Evolutionary conservation across 768 basidiomycete species (phyloP), one percentile per base, ranked within the genome.

Genomic region (Neoboletus subvelutipes): DNA sequence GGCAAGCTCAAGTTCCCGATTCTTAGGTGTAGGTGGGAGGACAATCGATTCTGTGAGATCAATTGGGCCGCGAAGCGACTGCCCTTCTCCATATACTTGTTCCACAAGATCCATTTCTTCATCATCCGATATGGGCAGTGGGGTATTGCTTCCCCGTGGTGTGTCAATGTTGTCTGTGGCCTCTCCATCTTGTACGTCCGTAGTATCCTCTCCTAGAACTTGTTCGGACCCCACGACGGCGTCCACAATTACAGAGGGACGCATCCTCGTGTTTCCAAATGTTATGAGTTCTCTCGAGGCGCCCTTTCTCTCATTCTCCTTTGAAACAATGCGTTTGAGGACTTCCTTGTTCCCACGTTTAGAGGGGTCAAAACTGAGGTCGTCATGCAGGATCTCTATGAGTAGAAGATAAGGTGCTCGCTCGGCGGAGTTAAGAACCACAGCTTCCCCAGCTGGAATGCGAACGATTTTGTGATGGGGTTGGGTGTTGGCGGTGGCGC

Each of bases 41-140:
- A 94, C 83, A 57, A 95, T 87, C 0, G 90, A 86, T 58, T 94
- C 92, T 12, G 90, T 85, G 17, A 98, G 74, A 69, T 96, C 88
- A n/a, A 87, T 80, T 41, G 84, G 73, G 50, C 85, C 86, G 34
- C 85, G 83, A 18, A 95, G 78, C 3, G 87, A 85, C 58, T 88
- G 80, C 49, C 88, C 84, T 36, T 82, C 73, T 15, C 96, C 96
- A 61, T 94, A 98, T 0, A 98, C 75, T 69, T 99, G 97, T 68
- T 99, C 97, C 5, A 98, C 93, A 7, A 99, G 80, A 71, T 99
- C 97, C 62, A 99, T 87, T 75, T 99, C 96, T 72, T 95, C 94
- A 28, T 90, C 85, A 13, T 85, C 83, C 47, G 70, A 64, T 48
- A 55, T 26, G 26, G 61, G 56, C 17, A 66, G 51, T 63, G 50